Percentiles rank a stretch among this genome's conserved stretches.
Conservation (phyloP, 1,284 basidiomycete species). For the Marasmius tenuissimus region DNA sequence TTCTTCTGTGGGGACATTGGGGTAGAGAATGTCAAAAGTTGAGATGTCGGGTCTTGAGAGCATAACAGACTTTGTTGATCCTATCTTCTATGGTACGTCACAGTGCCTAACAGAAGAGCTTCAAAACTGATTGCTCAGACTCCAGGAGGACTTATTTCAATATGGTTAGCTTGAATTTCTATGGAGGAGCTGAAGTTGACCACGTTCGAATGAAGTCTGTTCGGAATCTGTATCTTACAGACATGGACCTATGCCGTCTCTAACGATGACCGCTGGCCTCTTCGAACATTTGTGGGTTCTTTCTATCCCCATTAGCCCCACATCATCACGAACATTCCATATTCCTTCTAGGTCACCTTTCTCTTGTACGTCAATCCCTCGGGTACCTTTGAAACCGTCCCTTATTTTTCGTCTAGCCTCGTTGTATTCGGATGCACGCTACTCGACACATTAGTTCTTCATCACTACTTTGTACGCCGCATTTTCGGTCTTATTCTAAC, state of each 20-base stretch:
- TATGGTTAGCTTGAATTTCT: background rate
- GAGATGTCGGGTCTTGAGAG: background rate
- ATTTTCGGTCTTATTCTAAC: too few species aligned
- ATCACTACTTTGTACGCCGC: background rate
- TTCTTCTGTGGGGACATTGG: background rate
- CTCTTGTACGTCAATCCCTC: background rate
- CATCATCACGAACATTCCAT: background rate
- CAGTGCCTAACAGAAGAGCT: background rate
- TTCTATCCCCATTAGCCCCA: too few species aligned
- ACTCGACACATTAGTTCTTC: background rate
- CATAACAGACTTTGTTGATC: background rate
- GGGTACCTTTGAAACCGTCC: background rate
- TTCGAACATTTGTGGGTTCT: background rate
- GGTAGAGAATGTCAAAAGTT: background rate
- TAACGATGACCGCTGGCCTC: background rate
- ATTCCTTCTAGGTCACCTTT: background rate
- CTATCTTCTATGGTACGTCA: background rate
- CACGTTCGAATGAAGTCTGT: background rate
- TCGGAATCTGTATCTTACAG: constrained; percentile 1
- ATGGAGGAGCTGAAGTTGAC: too few species aligned
- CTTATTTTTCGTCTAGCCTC: background rate
- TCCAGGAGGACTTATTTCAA: background rate
- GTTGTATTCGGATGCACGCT: background rate
- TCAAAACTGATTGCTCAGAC: too few species aligned
- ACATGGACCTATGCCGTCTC: background rate